Base-by-base conservation (phyloP, 2,329 filamentous ascomycete species). In the Karstenula rhodostoma region DNA sequence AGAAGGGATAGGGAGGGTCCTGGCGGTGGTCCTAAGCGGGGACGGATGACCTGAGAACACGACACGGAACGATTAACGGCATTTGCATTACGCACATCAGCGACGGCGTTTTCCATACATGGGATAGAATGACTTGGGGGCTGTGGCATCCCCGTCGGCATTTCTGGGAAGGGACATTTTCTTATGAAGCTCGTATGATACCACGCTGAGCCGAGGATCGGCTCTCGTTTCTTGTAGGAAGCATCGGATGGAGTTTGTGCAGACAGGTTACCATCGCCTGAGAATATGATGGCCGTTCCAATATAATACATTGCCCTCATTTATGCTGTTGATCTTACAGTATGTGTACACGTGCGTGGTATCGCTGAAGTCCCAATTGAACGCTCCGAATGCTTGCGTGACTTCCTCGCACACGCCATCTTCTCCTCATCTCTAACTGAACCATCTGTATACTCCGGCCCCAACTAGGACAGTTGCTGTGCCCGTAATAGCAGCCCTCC, bases 1-100 rank as follows among this genome's bases (percentile, higher is more conserved):
- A 67, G 86, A 46, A 35, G 49, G 22, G 49, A 52, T 12, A 90
- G 89, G 71, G 89, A 92, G 58, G 70, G 67, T 15, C 64, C 67
- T 15, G 76, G 71, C 1, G 77, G 77, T 3, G 77, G 77, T n/a
- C 67, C 73, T 0, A 80, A 80, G 71, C 67, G 76, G 43, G 76
- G 78, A 25, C 74, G 76, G 25, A 77, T 76, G 70, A 71, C 73
- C 47, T 79, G 64, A 66, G 33, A 7, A 5, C 17, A 25, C 22
- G 54, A 13, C 12, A 44, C 27, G 40, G 52, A 53, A 49, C 23
- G 35, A 53, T 17, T 57, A 9, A 59, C 50, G 57, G 43, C 48
- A 37, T 42, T 55, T 53, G 56, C 56, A 62, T 62, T 57, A 33
- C 46, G 50, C 49, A 37, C 33, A 52, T 33, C 49, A 59, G 57